Conservation (phyloP, 2,329 filamentous ascomycete species). For the Epichloe bromicola region DNA sequence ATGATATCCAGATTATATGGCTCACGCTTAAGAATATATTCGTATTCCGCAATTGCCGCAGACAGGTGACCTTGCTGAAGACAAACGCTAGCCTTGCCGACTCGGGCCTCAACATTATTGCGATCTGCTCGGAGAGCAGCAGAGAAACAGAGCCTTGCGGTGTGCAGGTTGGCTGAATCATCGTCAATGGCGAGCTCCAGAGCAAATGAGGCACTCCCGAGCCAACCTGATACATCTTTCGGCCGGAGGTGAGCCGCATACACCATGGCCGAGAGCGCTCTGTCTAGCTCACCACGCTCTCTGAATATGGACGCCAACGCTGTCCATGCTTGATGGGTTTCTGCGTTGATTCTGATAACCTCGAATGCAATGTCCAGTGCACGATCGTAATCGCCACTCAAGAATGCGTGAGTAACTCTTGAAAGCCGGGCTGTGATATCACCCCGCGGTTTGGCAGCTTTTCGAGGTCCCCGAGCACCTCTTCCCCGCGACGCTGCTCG, state of each 20-base stretch:
- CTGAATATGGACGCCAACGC: constrained; percentile 47
- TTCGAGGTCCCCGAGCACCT: constrained; percentile 34
- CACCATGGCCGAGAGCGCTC: constrained; percentile 46
- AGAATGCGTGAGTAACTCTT: constrained; percentile 54
- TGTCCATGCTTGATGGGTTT: constrained; percentile 53
- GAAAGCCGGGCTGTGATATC: constrained; percentile 58
- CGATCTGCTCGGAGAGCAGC: constrained; percentile 45
- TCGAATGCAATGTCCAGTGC: constrained; percentile 47
- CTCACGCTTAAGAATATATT: constrained; percentile 36
- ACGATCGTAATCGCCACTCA: constrained; percentile 45
- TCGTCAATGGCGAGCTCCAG: constrained; percentile 36
- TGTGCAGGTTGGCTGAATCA: constrained; percentile 34
- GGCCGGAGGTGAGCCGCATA: constrained; percentile 50
- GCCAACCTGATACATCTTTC: constrained; percentile 46
- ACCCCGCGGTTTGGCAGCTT: constrained; percentile 53
- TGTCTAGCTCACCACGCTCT: constrained; percentile 43
- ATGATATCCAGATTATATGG: constrained; percentile 42
- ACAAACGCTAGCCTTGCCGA: constrained; percentile 45
- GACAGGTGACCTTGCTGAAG: constrained; percentile 41
- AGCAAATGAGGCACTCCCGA: constrained; percentile 44
- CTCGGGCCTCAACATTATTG: constrained; percentile 42
- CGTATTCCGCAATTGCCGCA: constrained; percentile 44
- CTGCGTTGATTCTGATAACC: constrained; percentile 55
- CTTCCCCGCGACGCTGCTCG: constrained; percentile 14
- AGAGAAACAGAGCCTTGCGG: constrained; percentile 46